A percentile compares a stretch with the other conserved stretches of the same genome.
phyloP scores from a whole-genome alignment of 768 basidiomycete genomes.

The Nevesoporus exiguus region DNA sequence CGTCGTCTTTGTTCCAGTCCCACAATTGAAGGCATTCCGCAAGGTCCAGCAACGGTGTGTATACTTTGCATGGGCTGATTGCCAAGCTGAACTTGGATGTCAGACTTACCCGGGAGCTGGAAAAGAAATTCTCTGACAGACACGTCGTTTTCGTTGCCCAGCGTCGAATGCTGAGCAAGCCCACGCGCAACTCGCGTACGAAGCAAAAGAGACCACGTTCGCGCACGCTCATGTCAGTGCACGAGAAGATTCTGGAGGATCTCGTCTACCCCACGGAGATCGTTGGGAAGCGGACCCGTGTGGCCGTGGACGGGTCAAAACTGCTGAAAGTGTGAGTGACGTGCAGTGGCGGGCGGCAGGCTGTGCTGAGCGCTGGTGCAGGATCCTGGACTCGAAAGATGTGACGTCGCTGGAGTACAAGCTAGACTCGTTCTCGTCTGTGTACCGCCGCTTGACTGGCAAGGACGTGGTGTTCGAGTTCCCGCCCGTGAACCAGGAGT shows the following conservation, averaged over 20 bases:
- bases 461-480: slow-evolving; percentile 97
- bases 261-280: slow-evolving; percentile 99
- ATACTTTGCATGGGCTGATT: background rate
- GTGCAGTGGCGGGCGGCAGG: slow-evolving; percentile 4
- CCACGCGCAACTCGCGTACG: slow-evolving; percentile 87
- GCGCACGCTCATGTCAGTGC: slow-evolving; percentile 95
- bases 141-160: slow-evolving; percentile 99
- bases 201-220: slow-evolving; percentile 96
- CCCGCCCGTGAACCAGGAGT: slow-evolving; percentile 72
- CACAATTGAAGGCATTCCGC: slow-evolving; percentile 97
- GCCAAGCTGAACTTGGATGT: slow-evolving; percentile 6
- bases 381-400: slow-evolving; percentile 97
- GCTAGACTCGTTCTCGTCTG: slow-evolving; percentile 97
- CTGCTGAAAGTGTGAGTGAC: slow-evolving; percentile 91
- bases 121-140: slow-evolving; percentile 99
- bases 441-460: slow-evolving; percentile 92
- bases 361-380: slow-evolving; percentile 34
- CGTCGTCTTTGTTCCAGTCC: slow-evolving; percentile 96
- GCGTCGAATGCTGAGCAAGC: slow-evolving; percentile 97
- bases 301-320: slow-evolving; percentile 91
- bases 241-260: slow-evolving; percentile 98
- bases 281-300: slow-evolving; percentile 95
- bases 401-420: slow-evolving; percentile 99
- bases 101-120: slow-evolving; percentile 96
- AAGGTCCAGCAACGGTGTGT: slow-evolving; percentile 90